Evolutionary conservation across 208 protist genomes (phyloP).

Genomic region (Trypanosoma scelopori): DNA sequence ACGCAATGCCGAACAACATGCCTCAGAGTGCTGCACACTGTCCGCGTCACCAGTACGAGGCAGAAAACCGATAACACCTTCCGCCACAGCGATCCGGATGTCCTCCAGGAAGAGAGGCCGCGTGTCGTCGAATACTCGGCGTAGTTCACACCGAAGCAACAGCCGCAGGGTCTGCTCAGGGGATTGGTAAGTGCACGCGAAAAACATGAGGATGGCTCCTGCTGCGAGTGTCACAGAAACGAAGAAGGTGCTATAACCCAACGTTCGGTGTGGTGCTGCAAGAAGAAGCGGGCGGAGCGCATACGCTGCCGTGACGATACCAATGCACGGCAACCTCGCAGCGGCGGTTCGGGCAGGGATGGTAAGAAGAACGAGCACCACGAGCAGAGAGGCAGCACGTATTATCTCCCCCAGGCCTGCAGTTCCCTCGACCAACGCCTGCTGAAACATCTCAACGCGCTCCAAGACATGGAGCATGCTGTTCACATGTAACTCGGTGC

Average conservation of each 20-base stretch:
- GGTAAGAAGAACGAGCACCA: constrained; percentile 37
- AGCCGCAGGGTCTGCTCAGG: constrained; percentile 26
- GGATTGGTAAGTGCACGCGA: constrained; percentile 29
- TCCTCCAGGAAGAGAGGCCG: constrained; percentile 11
- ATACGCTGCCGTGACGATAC: constrained; percentile 31
- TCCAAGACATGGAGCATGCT: constrained; percentile 43
- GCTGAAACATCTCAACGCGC: constrained; percentile 56
- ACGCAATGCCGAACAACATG: neutral
- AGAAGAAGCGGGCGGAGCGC: constrained; percentile 38
- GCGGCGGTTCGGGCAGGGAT: constrained; percentile 40
- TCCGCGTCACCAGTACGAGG: neutral
- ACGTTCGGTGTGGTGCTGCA: neutral
- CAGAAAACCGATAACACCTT: constrained; percentile 4
- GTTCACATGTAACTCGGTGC: constrained; percentile 48
- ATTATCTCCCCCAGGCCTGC: constrained; percentile 31
- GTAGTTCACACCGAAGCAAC: constrained; percentile 44
- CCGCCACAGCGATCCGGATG: constrained; percentile 6
- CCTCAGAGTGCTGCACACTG: neutral
- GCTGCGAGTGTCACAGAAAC: constrained; percentile 18
- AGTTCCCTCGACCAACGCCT: constrained; percentile 32
- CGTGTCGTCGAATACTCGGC: constrained; percentile 23
- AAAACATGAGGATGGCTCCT: constrained; percentile 24
- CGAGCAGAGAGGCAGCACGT: constrained; percentile 19
- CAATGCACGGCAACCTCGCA: constrained; percentile 53
- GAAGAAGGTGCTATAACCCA: constrained; percentile 34